These are phyloP conservation scores for Colletotrichum lupini DNA, from an alignment of 2,329 filamentous ascomycete species.

Conservation along the genomic window DNA sequence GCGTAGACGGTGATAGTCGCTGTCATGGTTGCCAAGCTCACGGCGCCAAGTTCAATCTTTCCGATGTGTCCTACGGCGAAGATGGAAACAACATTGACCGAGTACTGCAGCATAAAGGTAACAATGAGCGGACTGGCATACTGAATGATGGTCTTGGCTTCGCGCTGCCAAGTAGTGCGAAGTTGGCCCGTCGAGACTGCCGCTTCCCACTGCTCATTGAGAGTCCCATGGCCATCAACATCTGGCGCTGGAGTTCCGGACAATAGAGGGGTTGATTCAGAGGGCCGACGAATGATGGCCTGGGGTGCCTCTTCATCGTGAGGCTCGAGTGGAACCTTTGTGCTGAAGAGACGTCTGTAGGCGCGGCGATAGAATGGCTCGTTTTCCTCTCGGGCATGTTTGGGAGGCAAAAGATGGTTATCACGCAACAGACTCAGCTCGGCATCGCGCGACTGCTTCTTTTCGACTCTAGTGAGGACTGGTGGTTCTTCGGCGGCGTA, in stretches of 20 bases:
- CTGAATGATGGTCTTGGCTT: constrained; percentile 81
- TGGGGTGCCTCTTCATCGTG: constrained; percentile 52
- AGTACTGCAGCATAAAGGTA: constrained; percentile 85
- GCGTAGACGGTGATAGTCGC: constrained; percentile 83
- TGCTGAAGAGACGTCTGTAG: constrained; percentile 66
- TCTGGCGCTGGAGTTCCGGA: constrained; percentile 12
- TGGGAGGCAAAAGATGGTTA: constrained; percentile 73
- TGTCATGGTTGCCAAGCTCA: constrained; percentile 74
- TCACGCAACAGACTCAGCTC: constrained; percentile 72
- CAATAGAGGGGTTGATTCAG: constrained; percentile 56
- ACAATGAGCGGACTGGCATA: constrained; percentile 78
- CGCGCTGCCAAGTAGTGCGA: constrained; percentile 90
- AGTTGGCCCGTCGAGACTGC: constrained; percentile 85
- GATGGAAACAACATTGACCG: constrained; percentile 83
- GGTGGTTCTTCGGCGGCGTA: constrained; percentile 50
- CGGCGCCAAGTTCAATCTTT: constrained; percentile 64
- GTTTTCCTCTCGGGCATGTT: constrained; percentile 54
- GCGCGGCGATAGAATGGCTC: constrained; percentile 49
- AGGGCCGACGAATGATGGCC: constrained; percentile 47
- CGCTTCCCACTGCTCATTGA: constrained; percentile 85
- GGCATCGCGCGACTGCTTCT: constrained; percentile 65
- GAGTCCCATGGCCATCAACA: constrained; percentile 57
- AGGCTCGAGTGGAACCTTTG: constrained; percentile 56
- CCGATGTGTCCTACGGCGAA: constrained; percentile 83
- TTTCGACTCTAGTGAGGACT: constrained; percentile 64